Evolutionary conservation across 352 stramenopile species (phyloP), one percentile per base, ranked within the genome.

Genomic region (Pythium biforme): DNA sequence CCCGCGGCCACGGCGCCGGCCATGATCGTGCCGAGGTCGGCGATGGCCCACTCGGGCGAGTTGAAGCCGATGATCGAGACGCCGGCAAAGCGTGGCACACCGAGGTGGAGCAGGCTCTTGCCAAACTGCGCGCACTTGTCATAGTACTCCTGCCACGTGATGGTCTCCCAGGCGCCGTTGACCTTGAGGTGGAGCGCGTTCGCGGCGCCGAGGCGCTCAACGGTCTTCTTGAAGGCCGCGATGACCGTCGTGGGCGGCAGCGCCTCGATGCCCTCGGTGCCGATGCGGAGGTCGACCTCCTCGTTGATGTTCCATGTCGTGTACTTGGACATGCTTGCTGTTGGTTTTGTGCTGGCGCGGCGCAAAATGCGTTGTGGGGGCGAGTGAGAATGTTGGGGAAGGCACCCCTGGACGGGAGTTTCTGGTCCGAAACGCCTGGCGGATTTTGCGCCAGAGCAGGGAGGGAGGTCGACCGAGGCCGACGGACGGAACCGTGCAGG

Each of bases 21-120:
- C 40, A 97, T 83, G 60, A 98, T 98, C 29, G 90, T 82, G 49
- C 94, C 95, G 15, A 98, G 68, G 55, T 98, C 83, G 23, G 94
- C 75, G 59, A 99, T 91, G 52, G 92, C 73, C 93, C 96, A 99
- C 65, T 98, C 90, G 1, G 89, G 89, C 55, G 85, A 85, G 75
- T 97, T 97, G 71, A 95, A 95, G 39, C 90, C 90, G 59, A 96
- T 94, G 68, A 97, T 96, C 66, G 75, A 88, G 45, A 97, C 87
- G 57, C 75, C 82, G 54, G 93, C 74, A 64, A 91, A 94, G 41
- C 67, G 79, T 43, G 89, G 63, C 1, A 96, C 54, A 4, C 86
- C 86, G 20, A 94, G 43, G 53, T 88, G 68, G 31, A 96, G 31
- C 41, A 96, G 70, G 37, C 69, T 72, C 72, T 96, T 96, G 64